Evolutionary conservation across 352 stramenopile species (phyloP).

Genomic region (Phytophthora hybrid): DNA sequence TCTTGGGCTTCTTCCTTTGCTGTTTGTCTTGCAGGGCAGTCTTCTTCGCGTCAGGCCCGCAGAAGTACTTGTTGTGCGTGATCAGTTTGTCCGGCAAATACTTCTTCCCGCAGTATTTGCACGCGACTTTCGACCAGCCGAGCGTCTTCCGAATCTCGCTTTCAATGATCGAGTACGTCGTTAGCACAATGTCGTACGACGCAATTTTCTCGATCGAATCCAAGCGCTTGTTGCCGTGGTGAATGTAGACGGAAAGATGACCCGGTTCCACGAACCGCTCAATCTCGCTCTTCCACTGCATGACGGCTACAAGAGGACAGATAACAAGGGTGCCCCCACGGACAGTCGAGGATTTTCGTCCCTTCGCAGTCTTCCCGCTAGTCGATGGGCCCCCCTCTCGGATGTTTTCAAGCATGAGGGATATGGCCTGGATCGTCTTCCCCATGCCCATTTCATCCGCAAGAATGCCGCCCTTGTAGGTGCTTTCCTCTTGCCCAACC

Average conservation of each 20-base stretch:
- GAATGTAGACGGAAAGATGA: constrained; percentile 95
- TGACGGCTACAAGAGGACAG: constrained; percentile 96
- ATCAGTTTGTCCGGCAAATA: constrained; percentile 95
- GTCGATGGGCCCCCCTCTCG: constrained; percentile 29
- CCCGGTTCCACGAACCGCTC: constrained; percentile 93
- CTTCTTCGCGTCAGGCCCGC: constrained; percentile 95
- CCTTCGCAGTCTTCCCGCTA: constrained; percentile 31
- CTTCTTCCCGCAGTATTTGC: constrained; percentile 95
- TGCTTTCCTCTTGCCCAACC: constrained; percentile 91
- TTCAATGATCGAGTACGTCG: constrained; percentile 97
- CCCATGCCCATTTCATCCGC: constrained; percentile 99
- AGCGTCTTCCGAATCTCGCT: constrained; percentile 90
- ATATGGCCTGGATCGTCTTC: constrained; percentile 98
- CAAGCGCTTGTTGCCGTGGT: constrained; percentile 95
- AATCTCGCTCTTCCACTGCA: constrained; percentile 94
- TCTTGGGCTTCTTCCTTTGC: constrained; percentile 67
- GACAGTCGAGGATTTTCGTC: constrained; percentile 16
- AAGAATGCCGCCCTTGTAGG: constrained; percentile 95
- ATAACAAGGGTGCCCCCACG: constrained; percentile 95
- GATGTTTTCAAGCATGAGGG: constrained; percentile 94
- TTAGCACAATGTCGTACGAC: constrained; percentile 98
- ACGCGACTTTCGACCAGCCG: constrained; percentile 83
- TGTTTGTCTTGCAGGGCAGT: constrained; percentile 93
- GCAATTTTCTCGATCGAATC: constrained; percentile 80
- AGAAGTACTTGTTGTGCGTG: constrained; percentile 98